These are phyloP conservation scores for Termitomyces sp. DNA, from an alignment of 1,284 basidiomycete genomes.

Conservation along the genomic window DNA sequence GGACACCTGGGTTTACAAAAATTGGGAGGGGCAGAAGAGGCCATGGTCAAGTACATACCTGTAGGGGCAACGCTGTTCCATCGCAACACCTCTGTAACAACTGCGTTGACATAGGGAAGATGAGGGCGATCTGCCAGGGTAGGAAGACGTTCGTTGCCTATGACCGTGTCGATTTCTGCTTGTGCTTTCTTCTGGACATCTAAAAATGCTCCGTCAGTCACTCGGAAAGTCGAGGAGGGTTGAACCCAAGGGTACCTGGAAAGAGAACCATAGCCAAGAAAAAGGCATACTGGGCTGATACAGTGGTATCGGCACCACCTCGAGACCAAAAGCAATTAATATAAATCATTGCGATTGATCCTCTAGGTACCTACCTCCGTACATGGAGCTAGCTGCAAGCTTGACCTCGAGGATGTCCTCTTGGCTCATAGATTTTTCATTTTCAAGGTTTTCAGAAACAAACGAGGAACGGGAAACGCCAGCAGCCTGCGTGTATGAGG, in stretches of 20 bases:
- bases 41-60: conserved; percentile 13
- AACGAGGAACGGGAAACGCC: conserved; percentile 34
- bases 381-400: conserved; percentile 35
- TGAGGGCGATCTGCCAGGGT: conserved; percentile 30
- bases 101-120: conserved; percentile 35
- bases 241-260: conserved; percentile 24
- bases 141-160: conserved; percentile 35
- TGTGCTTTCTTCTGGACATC: conserved; percentile 38
- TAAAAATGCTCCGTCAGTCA: conserved; percentile 7
- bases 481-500: conserved; percentile 25
- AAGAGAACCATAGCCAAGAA: conserved; percentile 39
- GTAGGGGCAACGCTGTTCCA: conserved; percentile 32
- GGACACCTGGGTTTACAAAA: conserved; percentile 24
- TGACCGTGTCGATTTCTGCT: conserved; percentile 35
- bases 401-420: conserved; percentile 32
- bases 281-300: conserved; percentile 33
- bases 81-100: conserved; percentile 37
- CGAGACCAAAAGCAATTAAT: not conserved
- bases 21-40: not conserved
- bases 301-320: conserved; percentile 37
- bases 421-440: conserved; percentile 21
- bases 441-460: conserved; percentile 30
- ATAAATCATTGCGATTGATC: not conserved
- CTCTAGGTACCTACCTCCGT: conserved; percentile 26
- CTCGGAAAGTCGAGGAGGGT: conserved; percentile 10